A percentile compares a stretch with the other conserved stretches of the same genome.
phyloP scores from a whole-genome alignment of 23 red algal species.

The Chondrus crispus region DNA sequence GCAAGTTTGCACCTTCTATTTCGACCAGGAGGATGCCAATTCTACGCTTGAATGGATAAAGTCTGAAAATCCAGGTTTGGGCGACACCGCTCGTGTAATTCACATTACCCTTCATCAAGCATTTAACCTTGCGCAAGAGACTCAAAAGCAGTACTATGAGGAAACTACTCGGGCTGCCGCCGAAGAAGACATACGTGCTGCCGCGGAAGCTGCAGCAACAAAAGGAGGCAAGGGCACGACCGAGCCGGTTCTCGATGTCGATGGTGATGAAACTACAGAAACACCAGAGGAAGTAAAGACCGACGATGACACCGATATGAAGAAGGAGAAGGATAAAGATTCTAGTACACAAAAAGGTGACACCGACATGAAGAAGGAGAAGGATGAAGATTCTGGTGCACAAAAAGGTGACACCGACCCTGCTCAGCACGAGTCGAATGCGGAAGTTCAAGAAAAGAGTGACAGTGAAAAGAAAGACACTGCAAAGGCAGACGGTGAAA shows the following conservation, averaged over 20 bases:
- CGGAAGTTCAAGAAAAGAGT: neutral
- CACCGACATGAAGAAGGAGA: neutral
- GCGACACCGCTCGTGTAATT: slow-evolving; percentile 75
- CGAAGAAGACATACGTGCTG: slow-evolving; percentile 53
- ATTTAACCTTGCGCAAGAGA: slow-evolving; percentile 85
- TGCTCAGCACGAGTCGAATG: too few relatives aligned
- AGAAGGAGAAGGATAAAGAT: neutral
- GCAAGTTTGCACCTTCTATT: slow-evolving; percentile 94
- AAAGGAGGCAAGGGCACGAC: neutral
- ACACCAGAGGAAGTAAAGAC: neutral
- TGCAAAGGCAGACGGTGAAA: neutral
- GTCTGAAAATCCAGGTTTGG: slow-evolving; percentile 65
- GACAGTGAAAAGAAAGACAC: neutral
- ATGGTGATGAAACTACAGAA: neutral
- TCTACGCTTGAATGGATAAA: slow-evolving; percentile 92
- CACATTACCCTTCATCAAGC: slow-evolving; percentile 84
- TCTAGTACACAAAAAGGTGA: neutral
- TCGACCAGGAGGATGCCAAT: slow-evolving; percentile 80
- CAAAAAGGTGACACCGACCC: too few relatives aligned
- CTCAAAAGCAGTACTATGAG: slow-evolving; percentile 87
- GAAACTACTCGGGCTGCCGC: slow-evolving; percentile 71
- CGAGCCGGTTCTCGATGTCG: neutral
- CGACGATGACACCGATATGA: neutral
- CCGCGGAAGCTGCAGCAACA: slow-evolving; percentile 29
- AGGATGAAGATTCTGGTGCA: neutral